Evolutionary conservation across 257 asterid genomes (phyloP).

Genomic region (Plantago major): DNA sequence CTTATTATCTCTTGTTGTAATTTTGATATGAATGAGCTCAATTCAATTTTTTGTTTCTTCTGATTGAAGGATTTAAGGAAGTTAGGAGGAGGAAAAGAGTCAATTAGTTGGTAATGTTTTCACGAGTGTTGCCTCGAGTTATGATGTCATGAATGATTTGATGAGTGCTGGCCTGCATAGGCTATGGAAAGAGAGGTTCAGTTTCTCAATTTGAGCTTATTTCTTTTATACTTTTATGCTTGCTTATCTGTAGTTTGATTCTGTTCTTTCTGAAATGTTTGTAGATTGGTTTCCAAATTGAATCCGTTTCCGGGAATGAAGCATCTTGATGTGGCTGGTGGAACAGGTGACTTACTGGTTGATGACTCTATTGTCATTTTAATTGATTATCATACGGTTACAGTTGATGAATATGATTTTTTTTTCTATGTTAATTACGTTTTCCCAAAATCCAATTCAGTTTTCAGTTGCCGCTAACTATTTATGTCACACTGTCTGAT

Average conservation of each 20-base stretch:
- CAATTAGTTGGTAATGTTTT: constrained; percentile 79
- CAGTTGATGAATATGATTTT: no score
- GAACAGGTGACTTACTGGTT: constrained; percentile 59
- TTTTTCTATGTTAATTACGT: no score
- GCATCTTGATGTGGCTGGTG: constrained; percentile 99
- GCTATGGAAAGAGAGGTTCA: constrained; percentile 88
- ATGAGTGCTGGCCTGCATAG: constrained; percentile 94
- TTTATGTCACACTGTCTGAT: no score
- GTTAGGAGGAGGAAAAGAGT: constrained; percentile 86
- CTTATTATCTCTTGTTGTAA: not conserved
- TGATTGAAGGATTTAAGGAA: constrained; percentile 66
- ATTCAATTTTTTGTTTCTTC: not conserved
- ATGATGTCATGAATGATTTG: constrained; percentile 90
- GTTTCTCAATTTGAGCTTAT: not conserved
- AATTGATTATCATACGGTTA: not conserved
- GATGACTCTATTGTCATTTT: constrained; percentile 11
- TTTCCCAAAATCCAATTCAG: no score
- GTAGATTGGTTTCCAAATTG: constrained; percentile 78
- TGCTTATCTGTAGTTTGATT: constrained; percentile 7
- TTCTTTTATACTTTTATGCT: not conserved
- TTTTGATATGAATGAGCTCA: not conserved
- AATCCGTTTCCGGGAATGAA: constrained; percentile 95
- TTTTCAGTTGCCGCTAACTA: no score
- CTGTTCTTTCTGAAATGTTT: constrained; percentile 10
- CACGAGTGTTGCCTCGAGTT: constrained; percentile 77